Conservation (phyloP, 331 rosid species). For the Saraca asoca region DNA sequence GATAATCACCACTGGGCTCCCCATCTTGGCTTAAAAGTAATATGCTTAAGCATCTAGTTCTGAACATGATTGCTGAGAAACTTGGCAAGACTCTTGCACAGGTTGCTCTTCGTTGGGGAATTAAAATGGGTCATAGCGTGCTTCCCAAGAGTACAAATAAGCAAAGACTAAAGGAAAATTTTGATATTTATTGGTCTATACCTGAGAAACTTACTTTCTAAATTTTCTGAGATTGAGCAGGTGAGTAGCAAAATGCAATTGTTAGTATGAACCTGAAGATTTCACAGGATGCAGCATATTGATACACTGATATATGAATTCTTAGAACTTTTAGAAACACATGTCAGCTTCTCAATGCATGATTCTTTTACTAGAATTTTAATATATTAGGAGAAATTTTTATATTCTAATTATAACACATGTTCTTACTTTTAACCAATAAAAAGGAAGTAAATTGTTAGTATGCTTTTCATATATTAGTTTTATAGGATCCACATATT, state of each 20-base stretch:
- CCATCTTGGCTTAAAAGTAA: constrained; percentile 29
- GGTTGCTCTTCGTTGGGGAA: constrained; percentile 76
- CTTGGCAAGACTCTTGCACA: constrained; percentile 69
- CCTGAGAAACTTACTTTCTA: constrained; percentile 46
- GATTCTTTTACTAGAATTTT: no score
- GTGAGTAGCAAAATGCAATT: constrained; percentile 37
- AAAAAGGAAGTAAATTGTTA: no score
- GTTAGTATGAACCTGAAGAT: not conserved
- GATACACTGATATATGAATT: no score
- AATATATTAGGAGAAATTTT: no score
- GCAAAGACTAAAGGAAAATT: constrained; percentile 55
- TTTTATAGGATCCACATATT: no score
- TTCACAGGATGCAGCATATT: no score
- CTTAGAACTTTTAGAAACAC: no score
- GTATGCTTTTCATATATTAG: no score
- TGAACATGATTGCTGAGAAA: constrained; percentile 48
- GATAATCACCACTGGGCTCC: constrained; percentile 61
- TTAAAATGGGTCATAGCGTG: constrained; percentile 70
- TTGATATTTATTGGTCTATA: constrained; percentile 63
- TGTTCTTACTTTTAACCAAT: no score
- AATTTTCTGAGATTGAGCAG: constrained; percentile 54
- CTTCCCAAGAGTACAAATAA: constrained; percentile 69
- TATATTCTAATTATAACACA: no score
- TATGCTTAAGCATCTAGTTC: constrained; percentile 44
- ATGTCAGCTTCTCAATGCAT: no score